Base-by-base conservation (phyloP, 2,329 filamentous ascomycete species). In the Alternaria sp. region DNA sequence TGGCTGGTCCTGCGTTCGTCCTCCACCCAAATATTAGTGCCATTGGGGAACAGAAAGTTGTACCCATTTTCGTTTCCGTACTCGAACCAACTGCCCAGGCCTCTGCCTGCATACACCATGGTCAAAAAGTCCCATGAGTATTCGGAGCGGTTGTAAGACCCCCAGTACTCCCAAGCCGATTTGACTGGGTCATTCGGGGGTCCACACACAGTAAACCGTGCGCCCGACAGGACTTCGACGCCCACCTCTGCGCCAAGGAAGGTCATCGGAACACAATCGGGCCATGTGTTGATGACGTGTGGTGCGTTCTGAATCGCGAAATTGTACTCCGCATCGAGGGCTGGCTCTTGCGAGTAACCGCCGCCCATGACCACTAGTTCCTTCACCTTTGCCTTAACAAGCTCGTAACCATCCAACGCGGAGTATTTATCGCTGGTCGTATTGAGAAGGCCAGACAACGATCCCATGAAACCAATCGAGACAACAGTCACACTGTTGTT, bases 351-450 rank as follows among this genome's bases (percentile, higher is more conserved):
- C 0, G 84, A 84, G 59, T 86, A 87, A 7, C 61, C 72, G 12
- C 85, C 85, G 23, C 85, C 86, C 85, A 87, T 87, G 6, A 87
- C 69, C 2, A 87, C 82, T 2, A 87, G 76, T 69, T 87, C 81
- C 1, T 72, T 70, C 3, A 87, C 84, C 66, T 87, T 87, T 10
- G 65, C 58, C 2, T 74, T 64, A 21, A 87, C 65, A 2, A 87
- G 80, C 9, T 78, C 78, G 2, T 68, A 72, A 0, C 85, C 84
- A 9, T 71, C 63, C 11, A 85, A 76, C 9, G 71, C 46, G 0
- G 82, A 83, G 61, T 79, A 71, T 0, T 45, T 41, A 64, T 87
- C 85, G 0, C 79, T 71, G 0, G 78, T 76, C 14, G 84, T 84
- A 64, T 83, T 80, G 14, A 87, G 74, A 5, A 87, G 74, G 1